A percentile compares a stretch with the other conserved stretches of the same genome.
These are phyloP conservation scores for Trichoderma sp. DNA, from an alignment of 2,329 filamentous ascomycete species.

Conservation along the genomic window DNA sequence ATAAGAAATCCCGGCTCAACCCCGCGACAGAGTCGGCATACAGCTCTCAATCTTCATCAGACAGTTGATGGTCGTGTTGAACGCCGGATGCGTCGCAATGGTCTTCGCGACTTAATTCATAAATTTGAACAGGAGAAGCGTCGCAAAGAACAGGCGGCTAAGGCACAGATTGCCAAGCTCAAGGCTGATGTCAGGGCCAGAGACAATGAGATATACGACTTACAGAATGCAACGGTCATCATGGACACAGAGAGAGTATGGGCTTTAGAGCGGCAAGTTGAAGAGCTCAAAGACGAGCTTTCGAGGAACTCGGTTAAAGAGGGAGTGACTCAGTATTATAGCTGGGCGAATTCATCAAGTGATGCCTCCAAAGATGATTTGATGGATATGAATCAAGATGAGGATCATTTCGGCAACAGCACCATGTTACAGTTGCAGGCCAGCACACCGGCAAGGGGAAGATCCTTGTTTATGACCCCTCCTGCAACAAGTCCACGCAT, in stretches of 20 bases:
- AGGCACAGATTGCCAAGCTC: constrained; percentile 49
- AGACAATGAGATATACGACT: constrained; percentile 52
- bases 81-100: constrained; percentile 54
- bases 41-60: constrained; percentile 45
- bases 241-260: constrained; percentile 47
- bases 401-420: constrained; percentile 47
- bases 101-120: constrained; percentile 58
- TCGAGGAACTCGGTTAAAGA: constrained; percentile 23
- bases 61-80: constrained; percentile 56
- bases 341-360: constrained; percentile 52
- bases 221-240: constrained; percentile 49
- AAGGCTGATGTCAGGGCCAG: constrained; percentile 47
- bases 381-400: constrained; percentile 39
- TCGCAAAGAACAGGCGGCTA: constrained; percentile 37
- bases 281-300: constrained; percentile 36
- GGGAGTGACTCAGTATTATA: constrained; percentile 33
- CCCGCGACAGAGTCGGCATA: constrained; percentile 31
- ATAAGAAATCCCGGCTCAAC: constrained; percentile 20
- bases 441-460: constrained; percentile 48
- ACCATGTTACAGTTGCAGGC: constrained; percentile 50
- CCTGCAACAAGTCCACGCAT: constrained; percentile 51
- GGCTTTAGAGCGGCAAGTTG: constrained; percentile 41
- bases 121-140: constrained; percentile 47
- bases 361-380: constrained; percentile 46
- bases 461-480: constrained; percentile 53